Conservation (phyloP, 371 early-diverging fungal genomes). For the Rhizopus microsporus region DNA sequence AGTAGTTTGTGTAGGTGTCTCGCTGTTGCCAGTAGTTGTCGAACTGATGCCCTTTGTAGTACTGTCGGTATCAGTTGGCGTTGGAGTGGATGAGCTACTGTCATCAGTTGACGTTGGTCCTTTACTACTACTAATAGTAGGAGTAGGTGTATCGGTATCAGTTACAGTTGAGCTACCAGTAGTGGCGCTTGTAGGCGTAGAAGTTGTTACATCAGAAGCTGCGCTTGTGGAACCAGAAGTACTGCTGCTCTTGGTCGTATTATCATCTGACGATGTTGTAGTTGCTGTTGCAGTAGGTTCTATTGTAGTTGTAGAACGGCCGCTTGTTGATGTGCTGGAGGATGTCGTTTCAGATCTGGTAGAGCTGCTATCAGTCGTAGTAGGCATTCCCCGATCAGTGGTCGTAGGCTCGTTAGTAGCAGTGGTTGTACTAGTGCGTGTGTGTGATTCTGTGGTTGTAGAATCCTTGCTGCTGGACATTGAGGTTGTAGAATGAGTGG, state of each 20-base stretch:
- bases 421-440: neutral
- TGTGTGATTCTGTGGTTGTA: neutral
- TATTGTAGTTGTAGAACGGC: constrained; percentile 10
- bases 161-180: neutral
- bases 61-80: constrained; percentile 13
- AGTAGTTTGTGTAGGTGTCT: too few species aligned
- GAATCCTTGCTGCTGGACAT: neutral
- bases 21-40: constrained; percentile 1
- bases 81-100: constrained; percentile 9
- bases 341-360: constrained; percentile 14
- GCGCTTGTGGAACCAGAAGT: neutral
- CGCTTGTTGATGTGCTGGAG: constrained; percentile 17
- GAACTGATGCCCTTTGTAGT: constrained; percentile 3
- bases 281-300: neutral
- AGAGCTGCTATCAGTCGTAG: too few species aligned
- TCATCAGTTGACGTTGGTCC: constrained; percentile 17
- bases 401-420: constrained; percentile 6
- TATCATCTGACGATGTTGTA: neutral
- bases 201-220: neutral
- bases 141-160: constrained; percentile 4
- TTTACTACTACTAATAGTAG: neutral
- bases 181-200: neutral
- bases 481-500: too few species aligned
- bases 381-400: constrained; percentile 11
- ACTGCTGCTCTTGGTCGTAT: neutral